phyloP scores from a whole-genome alignment of 2,329 filamentous ascomycete genomes.

The Talaromyces marneffei region DNA sequence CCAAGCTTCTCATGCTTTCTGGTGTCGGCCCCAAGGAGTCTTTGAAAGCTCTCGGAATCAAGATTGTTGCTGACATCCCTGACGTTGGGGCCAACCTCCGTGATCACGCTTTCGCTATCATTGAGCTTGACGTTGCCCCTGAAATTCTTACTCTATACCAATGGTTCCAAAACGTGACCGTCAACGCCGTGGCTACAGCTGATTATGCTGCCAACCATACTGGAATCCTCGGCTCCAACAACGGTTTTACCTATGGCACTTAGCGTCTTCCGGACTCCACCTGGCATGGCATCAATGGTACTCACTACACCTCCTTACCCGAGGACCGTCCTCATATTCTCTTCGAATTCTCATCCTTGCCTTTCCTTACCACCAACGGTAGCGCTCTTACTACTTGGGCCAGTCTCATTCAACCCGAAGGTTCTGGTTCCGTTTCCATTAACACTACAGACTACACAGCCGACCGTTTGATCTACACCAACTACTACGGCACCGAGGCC shows the following conservation, averaged over 20 bases:
- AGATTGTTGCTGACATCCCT: conserved; percentile 13
- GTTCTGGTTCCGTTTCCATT: conserved; percentile 42
- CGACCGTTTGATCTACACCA: conserved; percentile 42
- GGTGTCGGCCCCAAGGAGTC: conserved; percentile 27
- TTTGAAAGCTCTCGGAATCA: conserved; percentile 26
- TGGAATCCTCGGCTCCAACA: not conserved
- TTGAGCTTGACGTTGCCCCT: conserved; percentile 31
- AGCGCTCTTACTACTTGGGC: conserved; percentile 27
- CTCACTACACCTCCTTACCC: conserved; percentile 25
- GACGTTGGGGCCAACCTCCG: conserved; percentile 36
- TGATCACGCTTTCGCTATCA: conserved; percentile 36
- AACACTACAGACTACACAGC: conserved; percentile 29
- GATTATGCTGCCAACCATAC: conserved; percentile 12
- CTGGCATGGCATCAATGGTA: not conserved
- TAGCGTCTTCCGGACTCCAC: not conserved
- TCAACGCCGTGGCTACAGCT: not conserved
- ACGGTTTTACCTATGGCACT: not conserved
- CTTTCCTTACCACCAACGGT: conserved; percentile 24
- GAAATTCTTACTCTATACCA: conserved; percentile 31
- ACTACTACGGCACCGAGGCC: conserved; percentile 40
- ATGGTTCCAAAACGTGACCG: conserved; percentile 22
- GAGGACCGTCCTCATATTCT: conserved; percentile 33
- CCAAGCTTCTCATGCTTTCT: conserved; percentile 31
- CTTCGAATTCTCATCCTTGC: conserved; percentile 26
- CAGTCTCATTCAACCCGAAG: conserved; percentile 37